Evolutionary conservation across 306 rosid species (phyloP), one percentile per base, ranked within the genome.

Genomic region (Trichosanthes cucumerina): DNA sequence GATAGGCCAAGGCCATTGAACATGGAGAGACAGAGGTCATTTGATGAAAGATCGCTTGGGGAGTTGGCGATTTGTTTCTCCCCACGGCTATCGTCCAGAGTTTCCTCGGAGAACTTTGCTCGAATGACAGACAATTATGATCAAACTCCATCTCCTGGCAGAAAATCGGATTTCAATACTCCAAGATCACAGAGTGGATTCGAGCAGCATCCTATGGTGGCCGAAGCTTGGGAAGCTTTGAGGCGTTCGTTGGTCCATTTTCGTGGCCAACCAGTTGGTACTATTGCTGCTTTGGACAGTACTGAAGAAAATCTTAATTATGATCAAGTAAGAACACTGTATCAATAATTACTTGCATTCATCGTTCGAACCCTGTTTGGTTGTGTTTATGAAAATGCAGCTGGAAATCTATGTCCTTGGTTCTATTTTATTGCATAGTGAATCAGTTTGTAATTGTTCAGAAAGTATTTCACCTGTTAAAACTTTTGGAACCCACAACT

Each of bases 211-310:
- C 82, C 93, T 21, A 81, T 90, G 81, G 50, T 86, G 64, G 77
- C 83, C 0, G 96, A 91, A 85, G 97, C 90, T 65, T 93, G 98
- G 98, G 92, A 89, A 26, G 88, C 93, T 80, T 78, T 93, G 70
- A 88, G 89, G 86, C 89, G 92, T 64, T 87, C 98, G 49, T 86
- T 90, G 85, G 97, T 93, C 15, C 60, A 86, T 80, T 91, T 90
- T 81, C 90, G 97, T 3, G 96, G 93, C 24, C 80, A 84, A 79
- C 97, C 97, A 11, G 98, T 91, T 57, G 98, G 98, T 77, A 93
- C 97, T 43, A 93, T 91, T 82, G 98, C 97, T 83, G 98, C 98
- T 15, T 80, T 86, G 83, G 97, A 93, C 80, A 84, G 80, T 79
- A 84, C 93, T 46, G 97, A 86, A 36, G 96, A 91, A 87, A 84